Evolutionary conservation across 495 filamentous ascomycete genomes (phyloP).

Genomic region (Aspergillus campestris): DNA sequence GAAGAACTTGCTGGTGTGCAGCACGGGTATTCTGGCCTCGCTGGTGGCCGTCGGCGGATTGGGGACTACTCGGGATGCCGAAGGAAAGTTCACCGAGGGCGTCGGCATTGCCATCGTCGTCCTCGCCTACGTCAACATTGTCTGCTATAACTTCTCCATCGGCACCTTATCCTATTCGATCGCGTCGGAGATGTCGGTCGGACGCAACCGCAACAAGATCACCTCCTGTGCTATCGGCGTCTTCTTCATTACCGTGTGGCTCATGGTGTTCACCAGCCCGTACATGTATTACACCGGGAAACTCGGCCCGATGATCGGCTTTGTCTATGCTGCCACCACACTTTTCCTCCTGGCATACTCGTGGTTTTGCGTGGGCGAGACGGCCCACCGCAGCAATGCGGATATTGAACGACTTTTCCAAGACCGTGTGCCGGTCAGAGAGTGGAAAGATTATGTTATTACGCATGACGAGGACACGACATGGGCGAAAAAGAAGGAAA

Average conservation of each 20-base stretch:
- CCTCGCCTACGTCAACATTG: slow-evolving; percentile 24
- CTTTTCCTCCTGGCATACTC: slow-evolving; percentile 23
- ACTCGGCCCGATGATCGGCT: slow-evolving; percentile 31
- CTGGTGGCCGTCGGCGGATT: slow-evolving; percentile 26
- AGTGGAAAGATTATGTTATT: slow-evolving; percentile 18
- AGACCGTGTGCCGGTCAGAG: slow-evolving; percentile 15
- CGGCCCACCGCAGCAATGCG: slow-evolving; percentile 17
- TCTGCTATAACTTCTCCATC: slow-evolving; percentile 27
- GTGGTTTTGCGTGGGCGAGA: slow-evolving; percentile 36
- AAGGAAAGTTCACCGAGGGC: slow-evolving; percentile 7
- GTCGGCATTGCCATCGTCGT: slow-evolving; percentile 22
- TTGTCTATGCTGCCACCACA: slow-evolving; percentile 26
- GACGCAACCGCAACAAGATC: slow-evolving; percentile 32
- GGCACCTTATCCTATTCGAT: slow-evolving; percentile 26
- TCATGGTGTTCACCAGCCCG: slow-evolving; percentile 26
- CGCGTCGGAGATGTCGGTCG: slow-evolving; percentile 27
- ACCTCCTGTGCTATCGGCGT: slow-evolving; percentile 20
- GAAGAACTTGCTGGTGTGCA: slow-evolving; percentile 22
- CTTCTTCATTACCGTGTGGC: slow-evolving; percentile 28
- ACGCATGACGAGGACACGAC: background rate
- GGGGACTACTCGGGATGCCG: slow-evolving; percentile 13
- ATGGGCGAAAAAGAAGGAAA: slow-evolving; percentile 1
- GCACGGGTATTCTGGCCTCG: slow-evolving; percentile 18
- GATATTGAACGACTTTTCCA: slow-evolving; percentile 27
- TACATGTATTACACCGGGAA: slow-evolving; percentile 30